Evolutionary conservation across 306 rosid genomes (phyloP), one percentile per base, ranked within the genome.

Genomic region (Begonia masoniana): DNA sequence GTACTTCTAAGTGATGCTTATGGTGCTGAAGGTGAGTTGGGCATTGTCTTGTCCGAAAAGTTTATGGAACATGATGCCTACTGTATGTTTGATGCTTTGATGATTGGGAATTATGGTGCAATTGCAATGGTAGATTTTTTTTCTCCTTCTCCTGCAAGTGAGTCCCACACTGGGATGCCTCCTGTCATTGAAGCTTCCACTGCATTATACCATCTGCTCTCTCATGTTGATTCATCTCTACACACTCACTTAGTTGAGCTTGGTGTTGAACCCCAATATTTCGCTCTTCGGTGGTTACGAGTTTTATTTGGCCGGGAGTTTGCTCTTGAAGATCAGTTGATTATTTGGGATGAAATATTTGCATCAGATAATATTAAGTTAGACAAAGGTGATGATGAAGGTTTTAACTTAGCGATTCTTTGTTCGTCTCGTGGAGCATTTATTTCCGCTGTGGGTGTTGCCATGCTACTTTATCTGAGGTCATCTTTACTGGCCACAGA

Each of bases 11-110:
- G 87, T 59, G 99, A 92, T 36, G 78, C 99, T 26, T 92, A 92
- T 70, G 99, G 96, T 46, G 83, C 93, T 62, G 99, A 92, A 76
- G 99, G 99, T 61, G 99, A 92, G 74, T 64, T 92, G 52, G 99
- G 99, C 46, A 63, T 87, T 52, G 93, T 92, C 52, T 77, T 92
- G 51, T 92, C 99, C 0, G 96, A 87, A 64, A 87, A 82, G 73
- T 92, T 92, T 69, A 67, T 86, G 68, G 99, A 92, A 71, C 99
- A 92, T 35, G 99, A 92, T 79, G 96, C 87, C 5, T 92, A 81
- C 58, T 68, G 80, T 60, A 81, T 92, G 96, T 87, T 92, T 59
- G 85, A 92, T 71, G 95, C 89, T 59, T 71, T 92, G 69, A 81
- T 87, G 96, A 79, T 68, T 64, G 92, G 96, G 53, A 61, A 73